phyloP scores from a whole-genome alignment of 1,284 basidiomycete genomes.

The Pulveroboletus ridleyi region DNA sequence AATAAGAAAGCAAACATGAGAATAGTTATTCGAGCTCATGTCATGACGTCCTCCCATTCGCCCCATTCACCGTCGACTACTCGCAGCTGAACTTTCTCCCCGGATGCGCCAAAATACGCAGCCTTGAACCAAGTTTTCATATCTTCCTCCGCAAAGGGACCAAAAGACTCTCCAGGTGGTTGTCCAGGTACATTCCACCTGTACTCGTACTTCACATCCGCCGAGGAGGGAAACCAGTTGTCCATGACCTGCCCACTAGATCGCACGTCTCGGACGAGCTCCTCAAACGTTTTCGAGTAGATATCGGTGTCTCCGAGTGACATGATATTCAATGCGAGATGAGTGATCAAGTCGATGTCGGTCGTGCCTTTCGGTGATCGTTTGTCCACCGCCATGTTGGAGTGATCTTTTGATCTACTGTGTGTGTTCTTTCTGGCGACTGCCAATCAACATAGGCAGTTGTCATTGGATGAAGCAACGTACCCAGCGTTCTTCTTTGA shows the following conservation, averaged over 20 bases:
- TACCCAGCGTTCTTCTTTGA: constrained; percentile 67
- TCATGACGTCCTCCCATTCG: constrained; percentile 68
- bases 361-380: constrained; percentile 45
- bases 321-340: constrained; percentile 84
- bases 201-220: constrained; percentile 79
- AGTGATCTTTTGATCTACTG: constrained; percentile 42
- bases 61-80: constrained; percentile 71
- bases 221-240: constrained; percentile 80
- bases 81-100: constrained; percentile 78
- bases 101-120: constrained; percentile 74
- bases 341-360: constrained; percentile 80
- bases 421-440: constrained; percentile 39
- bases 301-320: constrained; percentile 84
- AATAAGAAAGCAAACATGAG: not conserved
- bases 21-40: constrained; percentile 36
- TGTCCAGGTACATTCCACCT: constrained; percentile 70
- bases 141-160: constrained; percentile 79
- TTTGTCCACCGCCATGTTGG: constrained; percentile 56
- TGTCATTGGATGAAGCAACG: constrained; percentile 24
- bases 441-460: constrained; percentile 10
- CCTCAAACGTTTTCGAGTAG: constrained; percentile 85
- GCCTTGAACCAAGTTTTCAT: constrained; percentile 80
- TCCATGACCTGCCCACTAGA: constrained; percentile 70
- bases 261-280: constrained; percentile 77
- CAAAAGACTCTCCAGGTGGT: constrained; percentile 63